Percentiles rank a stretch among this genome's conserved stretches.
Conservation (phyloP, 495 filamentous ascomycete species). For the Penicillium robsamsonii region DNA sequence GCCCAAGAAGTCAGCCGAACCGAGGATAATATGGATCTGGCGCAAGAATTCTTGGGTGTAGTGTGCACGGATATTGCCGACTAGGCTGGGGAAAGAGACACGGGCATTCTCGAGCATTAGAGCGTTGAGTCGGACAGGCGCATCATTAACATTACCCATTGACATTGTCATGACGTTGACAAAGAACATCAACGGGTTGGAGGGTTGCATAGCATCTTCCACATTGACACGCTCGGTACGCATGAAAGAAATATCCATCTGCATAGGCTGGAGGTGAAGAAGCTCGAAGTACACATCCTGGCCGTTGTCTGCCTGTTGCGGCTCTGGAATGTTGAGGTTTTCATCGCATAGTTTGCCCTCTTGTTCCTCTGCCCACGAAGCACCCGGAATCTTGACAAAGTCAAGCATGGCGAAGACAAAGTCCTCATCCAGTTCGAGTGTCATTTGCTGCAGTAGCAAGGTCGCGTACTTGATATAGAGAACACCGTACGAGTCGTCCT, state of each 20-base stretch:
- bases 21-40: constrained; percentile 93
- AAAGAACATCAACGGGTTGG: constrained; percentile 95
- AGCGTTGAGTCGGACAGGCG: constrained; percentile 87
- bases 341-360: constrained; percentile 88
- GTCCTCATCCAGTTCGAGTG: constrained; percentile 94
- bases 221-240: constrained; percentile 95
- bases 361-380: constrained; percentile 81
- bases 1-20: constrained; percentile 96
- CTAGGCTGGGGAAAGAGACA: constrained; percentile 78
- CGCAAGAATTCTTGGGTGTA: constrained; percentile 95
- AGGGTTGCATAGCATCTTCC: constrained; percentile 81
- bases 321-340: constrained; percentile 85
- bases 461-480: constrained; percentile 98
- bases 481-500: constrained; percentile 97
- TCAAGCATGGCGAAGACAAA: constrained; percentile 95
- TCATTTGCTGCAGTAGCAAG: constrained; percentile 93
- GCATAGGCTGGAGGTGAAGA: constrained; percentile 95
- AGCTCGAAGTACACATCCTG: constrained; percentile 98
- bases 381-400: constrained; percentile 90
- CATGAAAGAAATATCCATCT: constrained; percentile 94
- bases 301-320: constrained; percentile 73
- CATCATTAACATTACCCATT: constrained; percentile 97
- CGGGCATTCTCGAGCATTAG: constrained; percentile 94
- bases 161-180: constrained; percentile 99
- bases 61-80: constrained; percentile 82